Percentiles rank a stretch among this genome's conserved stretches.
These are phyloP conservation scores for Beauveria scarabaeidicola DNA, from an alignment of 2,329 filamentous ascomycete species.

Conservation along the genomic window DNA sequence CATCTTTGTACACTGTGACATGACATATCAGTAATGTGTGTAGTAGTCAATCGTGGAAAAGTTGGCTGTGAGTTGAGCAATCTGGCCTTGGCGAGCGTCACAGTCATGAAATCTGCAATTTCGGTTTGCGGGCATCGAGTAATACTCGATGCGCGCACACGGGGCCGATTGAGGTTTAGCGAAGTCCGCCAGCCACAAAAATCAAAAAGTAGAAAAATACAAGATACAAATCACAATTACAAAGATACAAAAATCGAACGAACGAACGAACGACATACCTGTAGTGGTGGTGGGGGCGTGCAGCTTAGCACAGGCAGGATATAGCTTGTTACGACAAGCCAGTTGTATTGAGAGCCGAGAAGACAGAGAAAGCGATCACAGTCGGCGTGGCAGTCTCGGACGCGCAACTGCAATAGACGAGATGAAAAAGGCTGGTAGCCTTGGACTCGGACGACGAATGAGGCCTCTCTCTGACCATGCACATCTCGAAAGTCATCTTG, in stretches of 20 bases:
- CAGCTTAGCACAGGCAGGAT: neutral
- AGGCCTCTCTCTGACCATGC: neutral
- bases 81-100: neutral
- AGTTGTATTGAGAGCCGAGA: neutral
- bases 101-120: neutral
- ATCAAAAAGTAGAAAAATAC: neutral
- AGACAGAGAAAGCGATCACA: neutral
- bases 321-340: neutral
- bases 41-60: neutral
- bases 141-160: neutral
- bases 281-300: neutral
- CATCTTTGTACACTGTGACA: neutral
- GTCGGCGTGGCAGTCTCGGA: neutral
- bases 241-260: neutral
- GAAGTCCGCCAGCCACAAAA: slow-evolving; percentile 8
- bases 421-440: neutral
- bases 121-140: neutral
- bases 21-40: neutral
- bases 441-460: neutral
- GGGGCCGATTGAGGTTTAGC: neutral
- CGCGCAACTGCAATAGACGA: neutral
- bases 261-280: neutral
- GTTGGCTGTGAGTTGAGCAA: neutral
- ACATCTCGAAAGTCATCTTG: neutral
- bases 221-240: no score